These are phyloP conservation scores for Sclerotinia spermophila DNA, from an alignment of 2,329 filamentous ascomycete species.

Conservation along the genomic window DNA sequence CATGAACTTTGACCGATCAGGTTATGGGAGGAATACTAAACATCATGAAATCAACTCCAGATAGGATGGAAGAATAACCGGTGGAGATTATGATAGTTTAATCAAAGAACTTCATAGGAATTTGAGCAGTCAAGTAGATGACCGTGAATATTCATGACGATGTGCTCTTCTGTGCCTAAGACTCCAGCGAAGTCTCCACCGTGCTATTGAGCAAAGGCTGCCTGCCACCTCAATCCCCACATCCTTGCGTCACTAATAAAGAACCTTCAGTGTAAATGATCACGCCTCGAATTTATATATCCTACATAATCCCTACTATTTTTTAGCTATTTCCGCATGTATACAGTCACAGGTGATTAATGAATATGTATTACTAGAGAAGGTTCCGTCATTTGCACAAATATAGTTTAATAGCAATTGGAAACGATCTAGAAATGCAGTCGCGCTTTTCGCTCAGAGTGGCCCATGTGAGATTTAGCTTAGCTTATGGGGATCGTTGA, in stretches of 20 bases:
- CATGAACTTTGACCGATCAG: not conserved
- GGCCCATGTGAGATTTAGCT: not conserved
- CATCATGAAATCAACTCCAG: not conserved
- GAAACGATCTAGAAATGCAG: not conserved
- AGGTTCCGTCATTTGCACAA: not conserved
- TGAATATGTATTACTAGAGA: not conserved
- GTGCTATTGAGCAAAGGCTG: not conserved
- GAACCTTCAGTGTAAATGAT: not conserved
- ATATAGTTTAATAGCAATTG: not conserved
- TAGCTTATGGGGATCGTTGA: not conserved
- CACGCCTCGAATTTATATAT: not conserved
- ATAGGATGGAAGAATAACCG: not conserved
- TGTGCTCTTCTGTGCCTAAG: not conserved
- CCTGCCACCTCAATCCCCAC: too few species aligned
- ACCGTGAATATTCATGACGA: not conserved
- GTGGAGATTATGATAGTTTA: not conserved
- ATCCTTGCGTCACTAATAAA: not conserved
- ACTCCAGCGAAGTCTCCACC: not conserved
- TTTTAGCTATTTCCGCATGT: not conserved
- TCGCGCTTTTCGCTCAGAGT: not conserved
- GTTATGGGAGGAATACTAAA: not conserved
- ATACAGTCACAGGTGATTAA: not conserved
- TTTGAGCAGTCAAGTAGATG: not conserved
- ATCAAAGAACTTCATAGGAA: not conserved
- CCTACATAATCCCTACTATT: not conserved